These are phyloP conservation scores for Ajuga chamaepitys DNA, from an alignment of 257 asterid species.

Conservation along the genomic window DNA sequence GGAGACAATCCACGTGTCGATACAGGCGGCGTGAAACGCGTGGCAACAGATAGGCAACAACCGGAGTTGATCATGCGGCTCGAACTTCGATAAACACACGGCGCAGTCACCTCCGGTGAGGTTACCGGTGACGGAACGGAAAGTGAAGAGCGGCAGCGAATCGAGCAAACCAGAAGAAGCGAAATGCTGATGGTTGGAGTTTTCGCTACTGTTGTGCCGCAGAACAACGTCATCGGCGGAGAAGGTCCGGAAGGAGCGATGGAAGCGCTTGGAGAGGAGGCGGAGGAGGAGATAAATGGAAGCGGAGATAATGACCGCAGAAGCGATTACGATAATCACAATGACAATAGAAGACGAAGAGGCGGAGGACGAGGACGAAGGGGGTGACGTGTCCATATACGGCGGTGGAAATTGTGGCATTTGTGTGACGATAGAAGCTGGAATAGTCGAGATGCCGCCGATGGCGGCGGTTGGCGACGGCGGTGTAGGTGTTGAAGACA, in stretches of 20 bases:
- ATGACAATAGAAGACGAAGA: slow-evolving; percentile 46
- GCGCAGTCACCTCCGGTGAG: slow-evolving; percentile 80
- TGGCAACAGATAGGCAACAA: slow-evolving; percentile 80
- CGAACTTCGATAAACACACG: slow-evolving; percentile 75
- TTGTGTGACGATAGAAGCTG: slow-evolving; percentile 18
- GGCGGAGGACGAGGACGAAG: slow-evolving; percentile 27
- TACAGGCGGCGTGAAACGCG: slow-evolving; percentile 82
- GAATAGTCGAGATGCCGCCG: slow-evolving; percentile 18
- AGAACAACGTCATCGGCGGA: slow-evolving; percentile 44
- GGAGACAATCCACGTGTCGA: slow-evolving; percentile 76
- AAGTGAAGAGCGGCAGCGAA: slow-evolving; percentile 61
- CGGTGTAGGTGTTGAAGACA: slow-evolving; percentile 31
- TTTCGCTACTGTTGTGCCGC: too few species aligned
- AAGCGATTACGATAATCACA: slow-evolving; percentile 51
- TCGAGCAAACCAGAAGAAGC: slow-evolving; percentile 31
- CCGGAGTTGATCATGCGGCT: slow-evolving; percentile 61
- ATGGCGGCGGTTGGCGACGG: slow-evolving; percentile 19
- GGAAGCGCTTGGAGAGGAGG: slow-evolving; percentile 46
- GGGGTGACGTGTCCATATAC: slow-evolving; percentile 1
- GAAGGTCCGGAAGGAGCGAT: slow-evolving; percentile 35
- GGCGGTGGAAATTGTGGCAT: slow-evolving; percentile 26
- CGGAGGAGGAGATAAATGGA: slow-evolving; percentile 71
- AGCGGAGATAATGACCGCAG: slow-evolving; percentile 61
- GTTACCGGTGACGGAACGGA: slow-evolving; percentile 51
- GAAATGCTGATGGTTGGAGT: slow-evolving; percentile 13